phyloP scores from a whole-genome alignment of 225 moss, liverwort and hornwort species.

The Pleurozium schreberi region DNA sequence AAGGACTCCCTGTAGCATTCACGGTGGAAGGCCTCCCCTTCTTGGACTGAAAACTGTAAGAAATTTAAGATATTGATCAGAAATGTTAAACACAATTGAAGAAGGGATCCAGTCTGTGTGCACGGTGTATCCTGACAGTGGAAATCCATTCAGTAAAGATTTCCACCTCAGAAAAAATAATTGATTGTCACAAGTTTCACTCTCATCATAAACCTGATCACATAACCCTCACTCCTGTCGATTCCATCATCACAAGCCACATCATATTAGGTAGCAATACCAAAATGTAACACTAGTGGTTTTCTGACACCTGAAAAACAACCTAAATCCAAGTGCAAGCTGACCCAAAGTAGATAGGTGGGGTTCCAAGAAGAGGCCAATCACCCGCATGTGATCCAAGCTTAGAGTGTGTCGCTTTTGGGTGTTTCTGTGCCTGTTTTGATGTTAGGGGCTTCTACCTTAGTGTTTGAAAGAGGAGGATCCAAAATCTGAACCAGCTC shows the following conservation, averaged over 20 bases:
- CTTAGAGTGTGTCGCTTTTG: too few relatives aligned
- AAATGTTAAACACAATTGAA: not conserved
- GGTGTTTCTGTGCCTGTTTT: too few relatives aligned
- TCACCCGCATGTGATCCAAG: too few relatives aligned
- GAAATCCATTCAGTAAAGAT: not conserved
- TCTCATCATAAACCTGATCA: not conserved
- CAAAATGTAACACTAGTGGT: too few relatives aligned
- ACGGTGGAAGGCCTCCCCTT: constrained; percentile 63
- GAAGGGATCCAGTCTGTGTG: not conserved
- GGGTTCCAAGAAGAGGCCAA: too few relatives aligned
- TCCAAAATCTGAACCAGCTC: not conserved
- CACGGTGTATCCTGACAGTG: not conserved
- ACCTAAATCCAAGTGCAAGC: too few relatives aligned
- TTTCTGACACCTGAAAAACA: too few relatives aligned
- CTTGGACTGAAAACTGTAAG: constrained; percentile 71
- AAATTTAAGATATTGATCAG: not conserved
- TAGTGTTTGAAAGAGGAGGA: not conserved
- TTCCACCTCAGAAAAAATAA: not conserved
- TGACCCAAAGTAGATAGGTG: too few relatives aligned
- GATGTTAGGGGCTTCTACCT: too few relatives aligned
- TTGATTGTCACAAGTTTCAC: not conserved
- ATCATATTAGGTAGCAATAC: too few relatives aligned
- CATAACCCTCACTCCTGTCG: not conserved
- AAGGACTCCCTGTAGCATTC: constrained; percentile 72
- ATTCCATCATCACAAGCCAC: not conserved